phyloP scores from a whole-genome alignment of 2,329 filamentous ascomycete species.

The Colletotrichum godetiae region DNA sequence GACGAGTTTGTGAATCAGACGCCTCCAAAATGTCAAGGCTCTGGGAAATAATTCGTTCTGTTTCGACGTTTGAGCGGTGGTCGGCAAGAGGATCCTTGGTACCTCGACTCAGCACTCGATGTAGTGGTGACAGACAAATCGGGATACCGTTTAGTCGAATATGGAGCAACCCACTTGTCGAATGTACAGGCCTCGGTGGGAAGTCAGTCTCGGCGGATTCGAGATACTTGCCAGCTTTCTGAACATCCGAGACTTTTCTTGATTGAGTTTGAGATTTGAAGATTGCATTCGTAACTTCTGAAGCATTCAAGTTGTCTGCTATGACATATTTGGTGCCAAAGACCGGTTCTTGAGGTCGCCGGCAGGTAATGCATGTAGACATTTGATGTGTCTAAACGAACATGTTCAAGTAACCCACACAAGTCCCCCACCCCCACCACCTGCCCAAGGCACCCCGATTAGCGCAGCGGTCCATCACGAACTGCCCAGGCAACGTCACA shows the following conservation, averaged over 20 bases:
- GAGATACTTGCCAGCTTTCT: not conserved
- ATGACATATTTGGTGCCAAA: not conserved
- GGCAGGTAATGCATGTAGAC: not conserved
- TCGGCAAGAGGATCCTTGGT: slow-evolving; percentile 12
- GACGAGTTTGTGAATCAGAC: not conserved
- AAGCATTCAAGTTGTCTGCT: not conserved
- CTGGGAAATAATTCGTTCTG: not conserved
- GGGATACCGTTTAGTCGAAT: slow-evolving; percentile 12
- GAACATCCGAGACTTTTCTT: no score
- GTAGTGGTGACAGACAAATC: slow-evolving; percentile 25
- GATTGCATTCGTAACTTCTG: no score
- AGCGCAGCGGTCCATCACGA: slow-evolving; percentile 30
- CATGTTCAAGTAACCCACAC: not conserved
- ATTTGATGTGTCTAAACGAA: not conserved
- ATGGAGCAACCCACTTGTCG: not conserved
- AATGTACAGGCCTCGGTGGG: not conserved
- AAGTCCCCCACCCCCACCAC: slow-evolving; percentile 32
- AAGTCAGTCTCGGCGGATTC: not conserved
- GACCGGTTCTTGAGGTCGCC: no score
- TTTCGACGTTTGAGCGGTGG: slow-evolving; percentile 8
- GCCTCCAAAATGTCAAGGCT: not conserved
- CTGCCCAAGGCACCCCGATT: slow-evolving; percentile 22
- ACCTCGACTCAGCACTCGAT: slow-evolving; percentile 13
- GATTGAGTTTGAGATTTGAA: no score
- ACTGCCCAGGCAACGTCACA: slow-evolving; percentile 35